Base-by-base conservation (phyloP, 2,329 filamentous ascomycete species). In the Fusarium pininemorale region DNA sequence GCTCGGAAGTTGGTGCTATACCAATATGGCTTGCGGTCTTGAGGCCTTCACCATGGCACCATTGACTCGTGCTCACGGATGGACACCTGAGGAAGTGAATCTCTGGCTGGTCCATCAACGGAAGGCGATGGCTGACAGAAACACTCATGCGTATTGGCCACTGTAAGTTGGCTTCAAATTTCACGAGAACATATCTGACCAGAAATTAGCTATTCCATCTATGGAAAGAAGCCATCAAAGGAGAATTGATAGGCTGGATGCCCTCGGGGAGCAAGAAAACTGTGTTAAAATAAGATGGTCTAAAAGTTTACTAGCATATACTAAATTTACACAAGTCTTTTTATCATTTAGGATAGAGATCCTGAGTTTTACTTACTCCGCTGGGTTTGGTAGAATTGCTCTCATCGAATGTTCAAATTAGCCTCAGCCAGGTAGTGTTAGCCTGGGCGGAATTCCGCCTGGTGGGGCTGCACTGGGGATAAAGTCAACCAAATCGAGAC, bases 21-120 rank as follows among this genome's bases (percentile, higher is more conserved):
- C 42, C 18, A 77, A 77, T 15, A 30, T 75, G 30, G 41, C 45
- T 12, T 61, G 35, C 5, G 71, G 72, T 5, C 50, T 76, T 20
- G 73, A 77, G n/a, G 75, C 73, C 2, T 55, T 77, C 30, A 69
- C 65, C 3, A 75, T 76, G 68, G 73, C 73, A 7, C 68, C 66
- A 0, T 24, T 77, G 20, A 73, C 69, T 2, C 63, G 69, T 38
- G 75, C 62, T 12, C 64, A 67, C 44, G 73, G 69, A 1, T 77
- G 73, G 73, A 53, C 47, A 1, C 41, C 47, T 6, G 63, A 70
- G 18, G 48, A 74, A 47, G 68, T 70, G 2, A 58, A 37, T 11
- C 4, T 74, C 7, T 75, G 72, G n/a, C 26, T 76, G 9, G 38
- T 58, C 20, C 62, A 74, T 9, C 61, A 69, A 35, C 75, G 68